phyloP scores from a whole-genome alignment of 1,284 basidiomycete species.

The Puccinia hordei region DNA sequence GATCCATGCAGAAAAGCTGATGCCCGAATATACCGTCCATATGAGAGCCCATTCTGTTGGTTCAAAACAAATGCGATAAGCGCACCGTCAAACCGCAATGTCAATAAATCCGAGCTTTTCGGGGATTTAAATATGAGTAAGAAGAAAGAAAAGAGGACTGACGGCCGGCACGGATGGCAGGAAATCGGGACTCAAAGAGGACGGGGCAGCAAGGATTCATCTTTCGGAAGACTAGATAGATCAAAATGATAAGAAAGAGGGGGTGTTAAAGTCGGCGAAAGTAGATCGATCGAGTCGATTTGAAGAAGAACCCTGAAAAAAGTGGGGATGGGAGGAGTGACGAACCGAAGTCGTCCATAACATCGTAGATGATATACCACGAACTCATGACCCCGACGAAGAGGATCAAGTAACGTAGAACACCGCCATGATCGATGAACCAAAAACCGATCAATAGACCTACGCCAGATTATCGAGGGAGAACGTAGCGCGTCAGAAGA shows the following conservation, averaged over 20 bases:
- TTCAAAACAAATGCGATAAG: not conserved
- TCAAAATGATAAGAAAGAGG: not conserved
- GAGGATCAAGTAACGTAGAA: constrained; percentile 41
- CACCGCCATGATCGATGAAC: constrained; percentile 49
- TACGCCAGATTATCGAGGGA: not conserved
- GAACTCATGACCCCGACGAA: constrained; percentile 44
- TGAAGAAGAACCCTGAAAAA: no score
- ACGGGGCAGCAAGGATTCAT: constrained; percentile 41
- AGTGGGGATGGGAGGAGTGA: not conserved
- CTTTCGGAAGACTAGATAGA: constrained; percentile 37
- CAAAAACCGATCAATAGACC: constrained; percentile 49
- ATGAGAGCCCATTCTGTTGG: constrained; percentile 36
- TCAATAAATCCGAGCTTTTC: not conserved
- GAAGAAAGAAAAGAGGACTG: constrained; percentile 1
- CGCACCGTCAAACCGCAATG: not conserved
- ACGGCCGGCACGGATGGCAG: constrained; percentile 27
- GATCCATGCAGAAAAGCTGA: constrained; percentile 46
- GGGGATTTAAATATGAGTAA: not conserved
- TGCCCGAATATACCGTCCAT: constrained; percentile 32
- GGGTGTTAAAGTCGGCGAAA: not conserved
- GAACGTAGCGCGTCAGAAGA: not conserved
- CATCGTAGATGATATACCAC: constrained; percentile 46
- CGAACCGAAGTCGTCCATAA: constrained; percentile 49
- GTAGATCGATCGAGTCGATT: not conserved
- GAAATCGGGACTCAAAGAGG: constrained; percentile 30